phyloP scores from a whole-genome alignment of 1,284 basidiomycete genomes.

The Rhodofomes roseus region DNA sequence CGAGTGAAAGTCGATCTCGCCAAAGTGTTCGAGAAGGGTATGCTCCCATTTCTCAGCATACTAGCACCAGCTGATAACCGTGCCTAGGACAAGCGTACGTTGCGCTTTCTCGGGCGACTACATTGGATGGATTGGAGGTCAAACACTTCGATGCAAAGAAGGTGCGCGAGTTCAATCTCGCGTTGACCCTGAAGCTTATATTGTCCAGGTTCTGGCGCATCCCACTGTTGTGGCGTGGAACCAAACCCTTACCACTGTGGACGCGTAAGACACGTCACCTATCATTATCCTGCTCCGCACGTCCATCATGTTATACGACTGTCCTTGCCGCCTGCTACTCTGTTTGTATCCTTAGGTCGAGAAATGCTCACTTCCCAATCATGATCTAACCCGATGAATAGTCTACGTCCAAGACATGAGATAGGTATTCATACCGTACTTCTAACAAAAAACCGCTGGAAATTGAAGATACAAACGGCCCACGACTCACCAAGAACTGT shows the following conservation, averaged over 20 bases:
- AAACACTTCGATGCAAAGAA: slow-evolving; percentile 73
- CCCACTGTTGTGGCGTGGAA: slow-evolving; percentile 37
- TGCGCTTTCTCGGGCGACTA: slow-evolving; percentile 89
- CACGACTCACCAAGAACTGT: neutral
- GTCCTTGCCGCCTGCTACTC: neutral
- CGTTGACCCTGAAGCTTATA: neutral
- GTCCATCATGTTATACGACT: neutral
- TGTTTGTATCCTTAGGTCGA: neutral
- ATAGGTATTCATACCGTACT: too few relatives aligned
- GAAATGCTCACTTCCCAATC: too few relatives aligned
- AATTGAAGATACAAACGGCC: too few relatives aligned
- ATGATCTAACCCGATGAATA: neutral
- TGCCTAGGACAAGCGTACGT: slow-evolving; percentile 71
- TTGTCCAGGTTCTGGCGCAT: slow-evolving; percentile 34
- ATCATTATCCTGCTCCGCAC: neutral
- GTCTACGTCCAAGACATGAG: too few relatives aligned
- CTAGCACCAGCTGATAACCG: slow-evolving; percentile 5
- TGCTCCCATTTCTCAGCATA: slow-evolving; percentile 13
- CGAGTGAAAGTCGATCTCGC: slow-evolving; percentile 82
- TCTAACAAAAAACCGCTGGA: too few relatives aligned
- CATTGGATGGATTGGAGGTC: slow-evolving; percentile 80
- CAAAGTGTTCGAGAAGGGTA: slow-evolving; percentile 87
- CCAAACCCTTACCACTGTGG: slow-evolving; percentile 29
- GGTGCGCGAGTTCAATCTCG: slow-evolving; percentile 37
- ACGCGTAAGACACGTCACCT: neutral